Conservation (phyloP, 768 basidiomycete genomes). For the Kwoniella heveanensis region DNA sequence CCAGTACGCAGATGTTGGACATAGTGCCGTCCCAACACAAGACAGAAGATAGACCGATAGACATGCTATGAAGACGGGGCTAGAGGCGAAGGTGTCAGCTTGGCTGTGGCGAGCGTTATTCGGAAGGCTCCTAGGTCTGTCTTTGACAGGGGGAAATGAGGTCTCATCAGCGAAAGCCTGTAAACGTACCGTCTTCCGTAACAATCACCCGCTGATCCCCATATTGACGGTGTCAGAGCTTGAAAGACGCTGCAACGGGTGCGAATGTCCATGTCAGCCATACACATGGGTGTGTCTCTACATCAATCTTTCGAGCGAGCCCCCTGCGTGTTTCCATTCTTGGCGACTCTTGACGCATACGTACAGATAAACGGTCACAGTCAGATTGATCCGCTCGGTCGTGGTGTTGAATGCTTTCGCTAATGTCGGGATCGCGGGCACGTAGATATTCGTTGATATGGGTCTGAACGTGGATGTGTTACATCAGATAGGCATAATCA, state of each 20-base stretch:
- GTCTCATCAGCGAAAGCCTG: neutral
- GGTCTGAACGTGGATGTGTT: constrained; percentile 9
- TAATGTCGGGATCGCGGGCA: constrained; percentile 76
- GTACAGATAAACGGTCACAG: constrained; percentile 72
- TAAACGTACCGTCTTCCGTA: constrained; percentile 38
- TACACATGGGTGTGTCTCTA: too few species aligned
- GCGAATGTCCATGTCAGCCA: neutral
- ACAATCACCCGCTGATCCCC: constrained; percentile 67
- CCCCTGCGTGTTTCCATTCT: too few species aligned
- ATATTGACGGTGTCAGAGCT: constrained; percentile 60
- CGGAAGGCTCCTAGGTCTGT: neutral
- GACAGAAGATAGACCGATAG: constrained; percentile 66
- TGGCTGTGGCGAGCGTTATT: too few species aligned
- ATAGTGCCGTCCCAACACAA: constrained; percentile 66
- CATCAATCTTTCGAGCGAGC: too few species aligned
- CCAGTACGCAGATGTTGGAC: constrained; percentile 71
- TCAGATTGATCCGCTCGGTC: constrained; percentile 74
- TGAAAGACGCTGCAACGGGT: constrained; percentile 34
- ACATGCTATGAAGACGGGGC: constrained; percentile 60
- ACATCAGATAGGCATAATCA: too few species aligned
- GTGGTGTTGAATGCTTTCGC: constrained; percentile 67
- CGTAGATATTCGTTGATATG: constrained; percentile 70
- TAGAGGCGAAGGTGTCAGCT: neutral
- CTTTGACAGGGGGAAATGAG: neutral
- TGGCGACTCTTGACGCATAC: too few species aligned